These are phyloP conservation scores for Boletus reticulatus DNA, from an alignment of 768 basidiomycete species.

Conservation along the genomic window DNA sequence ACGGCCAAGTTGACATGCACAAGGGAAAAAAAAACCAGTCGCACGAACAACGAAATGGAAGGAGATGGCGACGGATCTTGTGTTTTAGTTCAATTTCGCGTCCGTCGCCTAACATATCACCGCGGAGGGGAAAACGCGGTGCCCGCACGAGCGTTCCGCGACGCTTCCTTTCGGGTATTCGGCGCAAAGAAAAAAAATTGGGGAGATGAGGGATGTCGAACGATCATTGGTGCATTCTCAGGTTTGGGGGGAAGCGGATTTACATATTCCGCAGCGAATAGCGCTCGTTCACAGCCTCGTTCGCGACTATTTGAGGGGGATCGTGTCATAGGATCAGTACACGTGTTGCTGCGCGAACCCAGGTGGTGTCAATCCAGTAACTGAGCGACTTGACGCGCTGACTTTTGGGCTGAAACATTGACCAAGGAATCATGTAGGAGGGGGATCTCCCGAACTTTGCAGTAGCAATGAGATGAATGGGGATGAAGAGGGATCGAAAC, in stretches of 20 bases:
- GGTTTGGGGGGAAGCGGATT: neutral
- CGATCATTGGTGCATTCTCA: conserved; percentile 1
- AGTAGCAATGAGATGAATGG: conserved; percentile 4
- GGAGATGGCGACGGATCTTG: neutral
- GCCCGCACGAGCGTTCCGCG: conserved; percentile 21
- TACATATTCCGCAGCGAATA: neutral
- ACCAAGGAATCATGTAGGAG: neutral
- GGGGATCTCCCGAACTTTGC: neutral
- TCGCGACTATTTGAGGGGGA: neutral
- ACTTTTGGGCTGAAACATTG: conserved; percentile 2
- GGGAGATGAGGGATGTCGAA: too few relatives aligned
- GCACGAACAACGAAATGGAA: conserved; percentile 5
- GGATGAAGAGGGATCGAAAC: conserved; percentile 1
- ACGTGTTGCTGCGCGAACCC: conserved; percentile 10
- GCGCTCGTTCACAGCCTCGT: conserved; percentile 1
- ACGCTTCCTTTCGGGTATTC: conserved; percentile 15
- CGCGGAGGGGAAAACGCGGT: conserved; percentile 8
- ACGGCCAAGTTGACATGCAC: conserved; percentile 1
- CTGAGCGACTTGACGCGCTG: neutral
- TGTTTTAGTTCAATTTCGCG: conserved; percentile 2
- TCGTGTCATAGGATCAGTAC: conserved; percentile 3
- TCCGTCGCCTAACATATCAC: conserved; percentile 9
- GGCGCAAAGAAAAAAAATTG: neutral
- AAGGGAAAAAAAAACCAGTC: neutral
- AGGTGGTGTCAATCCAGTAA: neutral